phyloP scores from a whole-genome alignment of 1,284 basidiomycete genomes.

The Ganoderma resinaceum region DNA sequence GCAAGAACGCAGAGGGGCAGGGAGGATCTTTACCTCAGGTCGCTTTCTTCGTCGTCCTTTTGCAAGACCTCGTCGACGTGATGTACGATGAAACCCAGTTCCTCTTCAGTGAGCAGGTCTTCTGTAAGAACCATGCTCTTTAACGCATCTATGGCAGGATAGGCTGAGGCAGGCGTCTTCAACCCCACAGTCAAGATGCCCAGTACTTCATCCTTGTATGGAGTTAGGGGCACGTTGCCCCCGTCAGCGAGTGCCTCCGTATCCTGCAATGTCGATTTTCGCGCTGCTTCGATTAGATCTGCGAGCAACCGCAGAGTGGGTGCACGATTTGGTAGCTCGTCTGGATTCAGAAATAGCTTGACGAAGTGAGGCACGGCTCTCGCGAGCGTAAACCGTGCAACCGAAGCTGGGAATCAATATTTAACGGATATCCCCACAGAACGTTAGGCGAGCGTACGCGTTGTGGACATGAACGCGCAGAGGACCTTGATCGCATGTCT shows the following conservation, averaged over 20 bases:
- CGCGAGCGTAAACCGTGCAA: conserved; percentile 72
- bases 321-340: conserved; percentile 78
- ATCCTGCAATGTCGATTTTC: conserved; percentile 47
- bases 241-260: conserved; percentile 32
- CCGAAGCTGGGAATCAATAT: conserved; percentile 57
- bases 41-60: conserved; percentile 59
- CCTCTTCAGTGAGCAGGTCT: conserved; percentile 70
- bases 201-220: conserved; percentile 81
- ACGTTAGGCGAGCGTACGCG: conserved; percentile 58
- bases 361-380: conserved; percentile 79
- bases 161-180: conserved; percentile 58
- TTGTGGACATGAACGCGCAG: conserved; percentile 76
- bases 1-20: neutral
- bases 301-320: conserved; percentile 70
- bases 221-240: conserved; percentile 55
- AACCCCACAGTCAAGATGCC: conserved; percentile 71
- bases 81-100: conserved; percentile 82
- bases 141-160: conserved; percentile 69
- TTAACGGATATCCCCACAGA: conserved; percentile 1
- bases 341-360: conserved; percentile 78
- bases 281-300: conserved; percentile 63
- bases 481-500: conserved; percentile 85
- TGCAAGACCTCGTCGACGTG: conserved; percentile 77
- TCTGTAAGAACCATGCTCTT: conserved; percentile 70
- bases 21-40: conserved; percentile 53